Conservation (phyloP, 352 stramenopile genomes). For the Peronospora farinosa region DNA sequence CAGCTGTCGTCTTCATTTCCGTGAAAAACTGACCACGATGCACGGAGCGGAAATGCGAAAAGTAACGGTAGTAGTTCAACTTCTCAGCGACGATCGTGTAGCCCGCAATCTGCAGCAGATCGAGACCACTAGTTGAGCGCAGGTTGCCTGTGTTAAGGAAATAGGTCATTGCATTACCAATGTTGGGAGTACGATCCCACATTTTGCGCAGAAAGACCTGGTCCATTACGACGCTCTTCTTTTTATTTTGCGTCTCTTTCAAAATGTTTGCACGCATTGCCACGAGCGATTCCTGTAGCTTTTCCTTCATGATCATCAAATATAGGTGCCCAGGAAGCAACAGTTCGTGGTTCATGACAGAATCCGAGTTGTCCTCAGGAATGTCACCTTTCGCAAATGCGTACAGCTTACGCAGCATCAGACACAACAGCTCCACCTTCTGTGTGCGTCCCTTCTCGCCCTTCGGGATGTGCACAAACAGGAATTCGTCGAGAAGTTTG, state of each 20-base stretch:
- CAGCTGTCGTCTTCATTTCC: conserved; percentile 99
- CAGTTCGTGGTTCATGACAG: conserved; percentile 97
- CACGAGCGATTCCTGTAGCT: conserved; percentile 92
- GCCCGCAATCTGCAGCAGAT: conserved; percentile 95
- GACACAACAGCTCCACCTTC: conserved; percentile 91
- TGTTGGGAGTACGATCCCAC: conserved; percentile 84
- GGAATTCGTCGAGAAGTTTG: conserved; percentile 89
- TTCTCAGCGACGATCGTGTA: conserved; percentile 99
- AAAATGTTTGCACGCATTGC: conserved; percentile 73
- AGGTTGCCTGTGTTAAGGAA: conserved; percentile 99
- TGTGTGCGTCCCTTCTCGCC: conserved; percentile 81
- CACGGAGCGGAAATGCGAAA: conserved; percentile 98
- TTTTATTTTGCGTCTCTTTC: conserved; percentile 53
- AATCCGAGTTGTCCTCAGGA: conserved; percentile 97
- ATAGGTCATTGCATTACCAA: conserved; percentile 95
- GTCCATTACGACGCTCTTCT: conserved; percentile 66
- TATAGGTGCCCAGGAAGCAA: conserved; percentile 94
- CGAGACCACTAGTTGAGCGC: conserved; percentile 93
- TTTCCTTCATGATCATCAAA: conserved; percentile 97
- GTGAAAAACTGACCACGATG: conserved; percentile 99
- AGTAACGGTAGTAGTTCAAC: conserved; percentile 98
- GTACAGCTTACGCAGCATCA: conserved; percentile 99
- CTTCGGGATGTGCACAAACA: conserved; percentile 95
- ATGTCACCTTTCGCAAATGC: conserved; percentile 92
- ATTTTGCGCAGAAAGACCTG: conserved; percentile 91